Percentiles rank a stretch among this genome's conserved stretches.
phyloP scores from a whole-genome alignment of 306 rosid genomes.

The Trifolium pratense region DNA sequence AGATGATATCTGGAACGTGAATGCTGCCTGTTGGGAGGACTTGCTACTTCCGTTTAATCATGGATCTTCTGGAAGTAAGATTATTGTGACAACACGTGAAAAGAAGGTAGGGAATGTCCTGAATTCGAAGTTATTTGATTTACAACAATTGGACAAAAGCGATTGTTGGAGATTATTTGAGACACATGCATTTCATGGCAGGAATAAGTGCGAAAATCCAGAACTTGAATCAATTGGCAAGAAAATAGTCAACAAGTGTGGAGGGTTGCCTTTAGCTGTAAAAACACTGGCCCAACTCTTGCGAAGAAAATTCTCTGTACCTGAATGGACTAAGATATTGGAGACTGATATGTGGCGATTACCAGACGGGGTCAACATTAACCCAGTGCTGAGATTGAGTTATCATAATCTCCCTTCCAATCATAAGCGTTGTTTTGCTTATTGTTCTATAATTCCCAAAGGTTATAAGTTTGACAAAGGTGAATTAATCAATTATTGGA shows the following conservation, averaged over 20 bases:
- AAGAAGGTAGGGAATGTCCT: not conserved
- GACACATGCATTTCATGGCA: not conserved
- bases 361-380: conserved; percentile 24
- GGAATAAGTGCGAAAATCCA: not conserved
- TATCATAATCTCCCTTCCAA: conserved; percentile 34
- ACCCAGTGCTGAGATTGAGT: conserved; percentile 44
- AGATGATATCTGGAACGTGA: not conserved
- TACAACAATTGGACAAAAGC: not conserved
- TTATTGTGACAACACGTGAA: conserved; percentile 11
- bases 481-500: conserved; percentile 25
- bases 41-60: not conserved
- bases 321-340: conserved; percentile 37
- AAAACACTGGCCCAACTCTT: conserved; percentile 49
- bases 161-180: not conserved
- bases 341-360: conserved; percentile 44
- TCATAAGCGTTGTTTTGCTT: conserved; percentile 35
- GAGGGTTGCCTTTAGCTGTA: conserved; percentile 56
- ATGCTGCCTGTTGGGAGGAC: not conserved
- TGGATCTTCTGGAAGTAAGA: conserved; percentile 7
- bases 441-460: conserved; percentile 34
- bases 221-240: not conserved
- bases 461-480: not conserved
- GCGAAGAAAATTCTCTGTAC: conserved; percentile 12
- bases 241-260: conserved; percentile 29
- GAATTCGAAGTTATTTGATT: not conserved